A percentile compares a stretch with the other conserved stretches of the same genome.
These are phyloP conservation scores for Glarea lozoyensis DNA, from an alignment of 495 filamentous ascomycete genomes.

Conservation along the genomic window DNA sequence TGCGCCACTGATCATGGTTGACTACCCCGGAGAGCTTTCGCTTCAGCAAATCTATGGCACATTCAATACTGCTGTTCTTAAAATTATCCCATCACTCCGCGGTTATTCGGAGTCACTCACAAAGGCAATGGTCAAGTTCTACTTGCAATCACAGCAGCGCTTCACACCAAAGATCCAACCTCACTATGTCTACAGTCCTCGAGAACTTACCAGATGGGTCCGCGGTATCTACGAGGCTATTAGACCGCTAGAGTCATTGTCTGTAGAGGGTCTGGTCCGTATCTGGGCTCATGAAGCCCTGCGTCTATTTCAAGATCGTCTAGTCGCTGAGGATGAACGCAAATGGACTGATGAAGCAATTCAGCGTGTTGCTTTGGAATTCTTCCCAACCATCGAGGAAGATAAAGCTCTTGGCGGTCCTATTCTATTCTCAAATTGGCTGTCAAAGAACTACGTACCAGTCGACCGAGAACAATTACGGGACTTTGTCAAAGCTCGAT, in stretches of 20 bases:
- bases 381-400: conserved; percentile 90
- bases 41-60: conserved; percentile 96
- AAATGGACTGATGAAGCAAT: conserved; percentile 89
- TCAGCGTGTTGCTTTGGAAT: conserved; percentile 72
- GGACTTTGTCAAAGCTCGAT: conserved; percentile 93
- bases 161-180: conserved; percentile 96
- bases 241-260: conserved; percentile 75
- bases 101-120: conserved; percentile 91
- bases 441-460: conserved; percentile 97
- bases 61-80: conserved; percentile 92
- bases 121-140: conserved; percentile 96
- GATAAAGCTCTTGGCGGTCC: conserved; percentile 82
- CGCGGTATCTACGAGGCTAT: conserved; percentile 96
- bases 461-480: conserved; percentile 90
- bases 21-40: conserved; percentile 93
- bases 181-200: conserved; percentile 97
- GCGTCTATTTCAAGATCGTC: conserved; percentile 90
- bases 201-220: conserved; percentile 95
- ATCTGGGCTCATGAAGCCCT: conserved; percentile 98
- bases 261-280: conserved; percentile 84
- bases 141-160: conserved; percentile 82
- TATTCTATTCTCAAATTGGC: conserved; percentile 97
- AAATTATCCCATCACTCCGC: conserved; percentile 90
- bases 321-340: conserved; percentile 89
- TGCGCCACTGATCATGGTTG: conserved; percentile 95